Base-by-base conservation (phyloP, 345 rosid genomes). In the Abelmoschus esculentus region DNA sequence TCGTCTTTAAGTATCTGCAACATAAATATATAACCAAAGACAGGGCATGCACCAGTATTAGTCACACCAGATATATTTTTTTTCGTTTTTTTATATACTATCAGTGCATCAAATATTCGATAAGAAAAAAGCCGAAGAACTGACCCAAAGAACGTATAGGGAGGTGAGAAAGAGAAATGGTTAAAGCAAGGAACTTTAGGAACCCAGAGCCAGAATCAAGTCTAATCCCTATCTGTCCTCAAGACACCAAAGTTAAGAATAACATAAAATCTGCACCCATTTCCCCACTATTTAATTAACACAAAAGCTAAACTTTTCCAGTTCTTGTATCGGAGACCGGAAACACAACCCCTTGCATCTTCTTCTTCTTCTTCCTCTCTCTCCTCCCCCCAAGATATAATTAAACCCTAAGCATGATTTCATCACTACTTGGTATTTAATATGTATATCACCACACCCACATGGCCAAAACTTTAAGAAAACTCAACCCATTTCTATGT, bases 131-230 rank as follows among this genome's bases (percentile, higher is more conserved):
- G 64, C 22, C 46, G 67, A 76, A 54, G 3, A 72, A 71, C 79
- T 76, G 80, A 79, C 85, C 76, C 75, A 76, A 71, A 57, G 87
- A 88, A 88, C 87, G 81, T 88, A 80, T 84, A 75, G 90, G 90
- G 87, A 84, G 84, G 83, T 73, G 87, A 76, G 89, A 88, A 86
- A 86, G 88, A 63, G 78, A 64, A 61, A 53, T 36, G 32, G 40
- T 68, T 53, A 78, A 83, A 85, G 84, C 79, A 81, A 80, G 69
- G 71, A 69, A 81, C 82, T 81, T 79, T 77, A 81, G 81, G 77
- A 78, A 38, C 42, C 42, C 42, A 38, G 42, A 74, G 76, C 83
- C 85, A 72, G 59, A 54, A 71, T 77, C 80, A 56, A 81, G 72
- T 73, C 73, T 79, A 83, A 81, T 80, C 69, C 86, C 80, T 18